These are phyloP conservation scores for Triangularia verruculosa DNA, from an alignment of 2,329 filamentous ascomycete species.

Conservation along the genomic window DNA sequence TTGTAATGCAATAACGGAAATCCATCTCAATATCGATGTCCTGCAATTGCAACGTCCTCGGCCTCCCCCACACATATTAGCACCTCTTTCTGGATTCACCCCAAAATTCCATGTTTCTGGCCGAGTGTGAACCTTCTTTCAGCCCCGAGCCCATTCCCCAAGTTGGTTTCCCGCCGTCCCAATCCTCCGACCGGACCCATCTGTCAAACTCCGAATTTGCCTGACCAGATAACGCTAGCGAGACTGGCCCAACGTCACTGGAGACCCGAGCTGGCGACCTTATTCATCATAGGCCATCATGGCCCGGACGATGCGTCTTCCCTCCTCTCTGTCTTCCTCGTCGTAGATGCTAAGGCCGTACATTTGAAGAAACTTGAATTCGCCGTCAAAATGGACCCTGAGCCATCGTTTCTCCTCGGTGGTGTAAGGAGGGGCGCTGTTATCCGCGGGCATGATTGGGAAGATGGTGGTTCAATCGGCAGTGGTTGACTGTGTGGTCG, in stretches of 20 bases:
- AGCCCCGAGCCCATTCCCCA: background rate
- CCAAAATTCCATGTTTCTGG: too few relatives aligned
- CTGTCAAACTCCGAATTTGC: background rate
- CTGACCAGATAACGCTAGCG: background rate
- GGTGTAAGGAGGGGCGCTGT: slow-evolving; percentile 3
- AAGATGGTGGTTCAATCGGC: background rate
- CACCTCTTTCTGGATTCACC: too few relatives aligned
- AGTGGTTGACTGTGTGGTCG: background rate
- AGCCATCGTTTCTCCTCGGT: slow-evolving; percentile 13
- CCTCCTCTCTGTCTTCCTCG: slow-evolving; percentile 13
- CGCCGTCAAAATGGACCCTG: slow-evolving; percentile 7
- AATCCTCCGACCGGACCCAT: background rate
- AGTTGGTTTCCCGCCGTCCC: background rate
- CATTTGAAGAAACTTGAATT: slow-evolving; percentile 9
- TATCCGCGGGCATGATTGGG: background rate
- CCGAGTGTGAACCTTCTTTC: too few relatives aligned
- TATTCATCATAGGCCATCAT: background rate
- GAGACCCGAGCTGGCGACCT: too few relatives aligned
- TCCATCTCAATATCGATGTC: too few relatives aligned
- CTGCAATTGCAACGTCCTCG: too few relatives aligned
- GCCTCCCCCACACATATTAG: too few relatives aligned
- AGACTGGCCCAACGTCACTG: background rate
- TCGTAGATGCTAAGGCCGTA: slow-evolving; percentile 13
- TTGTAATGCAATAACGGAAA: too few relatives aligned
- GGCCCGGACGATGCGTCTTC: slow-evolving; percentile 4